Conservation (phyloP, 164 flowering plant genomes). For the Berberis thunbergii region DNA sequence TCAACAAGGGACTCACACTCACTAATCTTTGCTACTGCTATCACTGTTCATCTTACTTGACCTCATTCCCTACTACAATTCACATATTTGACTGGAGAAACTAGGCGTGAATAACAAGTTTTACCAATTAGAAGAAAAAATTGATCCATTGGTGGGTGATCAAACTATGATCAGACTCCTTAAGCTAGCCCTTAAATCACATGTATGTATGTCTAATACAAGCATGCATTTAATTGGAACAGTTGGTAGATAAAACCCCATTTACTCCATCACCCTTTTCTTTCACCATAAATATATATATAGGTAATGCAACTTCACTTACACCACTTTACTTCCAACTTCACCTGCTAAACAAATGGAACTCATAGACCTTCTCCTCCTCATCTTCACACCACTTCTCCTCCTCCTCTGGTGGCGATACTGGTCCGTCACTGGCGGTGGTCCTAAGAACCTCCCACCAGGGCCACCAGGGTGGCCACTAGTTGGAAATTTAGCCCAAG, state of each 20-base stretch:
- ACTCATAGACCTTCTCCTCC: slow-evolving; percentile 26
- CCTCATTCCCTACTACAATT: too few relatives aligned
- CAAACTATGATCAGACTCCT: too few relatives aligned
- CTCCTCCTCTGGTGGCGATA: slow-evolving; percentile 47
- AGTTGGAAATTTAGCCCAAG: slow-evolving; percentile 73
- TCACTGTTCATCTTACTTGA: too few relatives aligned
- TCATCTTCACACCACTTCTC: slow-evolving; percentile 19
- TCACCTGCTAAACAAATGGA: slow-evolving; percentile 28
- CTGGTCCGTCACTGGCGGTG: slow-evolving; percentile 32
- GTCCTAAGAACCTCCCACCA: slow-evolving; percentile 56
- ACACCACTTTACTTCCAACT: background rate
- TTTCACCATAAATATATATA: background rate
- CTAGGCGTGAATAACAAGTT: too few relatives aligned
- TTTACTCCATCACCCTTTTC: background rate
- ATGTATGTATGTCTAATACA: background rate
- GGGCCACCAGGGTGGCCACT: slow-evolving; percentile 93
- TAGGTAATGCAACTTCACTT: background rate
- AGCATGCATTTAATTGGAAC: slow-evolving; percentile 11
- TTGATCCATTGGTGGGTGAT: too few relatives aligned
- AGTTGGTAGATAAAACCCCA: slow-evolving; percentile 11
- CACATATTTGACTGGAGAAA: too few relatives aligned
- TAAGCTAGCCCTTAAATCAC: too few relatives aligned
- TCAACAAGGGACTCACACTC: too few relatives aligned
- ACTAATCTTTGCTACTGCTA: too few relatives aligned
- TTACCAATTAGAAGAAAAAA: too few relatives aligned